Conservation (phyloP, 2,329 filamentous ascomycete genomes). For the Lecanosticta acicola region DNA sequence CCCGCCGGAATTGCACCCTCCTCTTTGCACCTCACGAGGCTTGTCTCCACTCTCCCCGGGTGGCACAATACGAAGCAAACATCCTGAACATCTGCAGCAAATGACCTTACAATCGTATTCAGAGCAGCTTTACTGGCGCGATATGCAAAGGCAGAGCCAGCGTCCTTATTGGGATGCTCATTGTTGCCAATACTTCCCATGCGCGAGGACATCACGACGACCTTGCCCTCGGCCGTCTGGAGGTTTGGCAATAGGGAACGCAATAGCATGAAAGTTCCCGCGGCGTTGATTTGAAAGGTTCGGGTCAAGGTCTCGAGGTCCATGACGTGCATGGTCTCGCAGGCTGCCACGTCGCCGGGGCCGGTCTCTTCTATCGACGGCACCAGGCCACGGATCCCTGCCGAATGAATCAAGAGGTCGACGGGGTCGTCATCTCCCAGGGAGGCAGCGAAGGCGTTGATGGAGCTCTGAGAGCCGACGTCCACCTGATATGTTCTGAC, state of each 20-base stretch:
- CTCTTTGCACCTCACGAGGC: constrained; percentile 41
- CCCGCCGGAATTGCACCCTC: constrained; percentile 40
- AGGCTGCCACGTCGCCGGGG: constrained; percentile 34
- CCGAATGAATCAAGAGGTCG: constrained; percentile 40
- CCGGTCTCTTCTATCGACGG: constrained; percentile 22
- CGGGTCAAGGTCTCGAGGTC: constrained; percentile 34
- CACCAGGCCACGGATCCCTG: constrained; percentile 43
- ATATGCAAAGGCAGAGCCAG: constrained; percentile 44
- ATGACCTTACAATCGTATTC: constrained; percentile 42
- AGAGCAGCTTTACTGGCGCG: constrained; percentile 44
- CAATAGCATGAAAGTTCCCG: constrained; percentile 40
- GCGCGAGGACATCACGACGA: constrained; percentile 40
- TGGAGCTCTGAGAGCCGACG: constrained; percentile 23
- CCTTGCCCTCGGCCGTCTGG: constrained; percentile 25
- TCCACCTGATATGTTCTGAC: constrained; percentile 26
- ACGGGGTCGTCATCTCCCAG: constrained; percentile 29
- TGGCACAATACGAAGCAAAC: constrained; percentile 41
- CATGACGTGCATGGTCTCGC: constrained; percentile 41
- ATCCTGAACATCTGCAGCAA: constrained; percentile 41
- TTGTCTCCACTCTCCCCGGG: constrained; percentile 43
- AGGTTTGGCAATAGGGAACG: constrained; percentile 36
- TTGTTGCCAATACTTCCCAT: constrained; percentile 43
- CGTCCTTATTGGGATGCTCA: constrained; percentile 17
- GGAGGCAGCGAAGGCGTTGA: constrained; percentile 18
- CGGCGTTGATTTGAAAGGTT: constrained; percentile 40